A percentile compares a stretch with the other conserved stretches of the same genome.
phyloP scores from a whole-genome alignment of 192 early-diverging fungal genomes.

The Coemansia sp. region DNA sequence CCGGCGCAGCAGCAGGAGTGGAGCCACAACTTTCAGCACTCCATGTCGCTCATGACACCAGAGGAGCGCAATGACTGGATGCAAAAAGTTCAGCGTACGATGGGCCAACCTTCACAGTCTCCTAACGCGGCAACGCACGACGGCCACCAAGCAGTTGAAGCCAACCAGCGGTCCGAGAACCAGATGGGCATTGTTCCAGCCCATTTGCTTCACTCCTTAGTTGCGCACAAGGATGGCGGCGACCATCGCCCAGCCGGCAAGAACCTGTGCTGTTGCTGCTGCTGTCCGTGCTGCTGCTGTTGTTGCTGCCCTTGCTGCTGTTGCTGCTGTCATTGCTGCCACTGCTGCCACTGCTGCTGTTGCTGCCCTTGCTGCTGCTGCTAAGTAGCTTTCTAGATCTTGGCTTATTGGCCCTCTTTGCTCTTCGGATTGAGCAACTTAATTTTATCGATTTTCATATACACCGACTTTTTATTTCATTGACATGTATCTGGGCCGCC shows the following conservation, averaged over 20 bases:
- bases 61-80: not conserved
- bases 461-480: not conserved
- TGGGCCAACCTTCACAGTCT: not conserved
- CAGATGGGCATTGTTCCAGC: not conserved
- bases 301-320: conserved; percentile 31
- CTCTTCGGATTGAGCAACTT: not conserved
- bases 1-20: not conserved
- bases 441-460: not conserved
- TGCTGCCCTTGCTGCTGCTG: conserved; percentile 22
- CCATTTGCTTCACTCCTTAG: not conserved
- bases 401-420: not conserved
- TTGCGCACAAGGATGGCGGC: not conserved
- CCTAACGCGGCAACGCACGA: not conserved
- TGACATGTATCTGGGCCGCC: not conserved
- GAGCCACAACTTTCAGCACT: too few species aligned
- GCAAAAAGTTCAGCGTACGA: not conserved
- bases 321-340: conserved; percentile 38
- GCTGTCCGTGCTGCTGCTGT: conserved; percentile 42
- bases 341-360: conserved; percentile 16
- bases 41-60: not conserved
- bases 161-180: not conserved
- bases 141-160: not conserved
- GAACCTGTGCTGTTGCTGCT: conserved; percentile 41
- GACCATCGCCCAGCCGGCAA: conserved; percentile 20
- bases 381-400: not conserved